phyloP scores from a whole-genome alignment of 1,284 basidiomycete species.

The Fomes fomentarius region DNA sequence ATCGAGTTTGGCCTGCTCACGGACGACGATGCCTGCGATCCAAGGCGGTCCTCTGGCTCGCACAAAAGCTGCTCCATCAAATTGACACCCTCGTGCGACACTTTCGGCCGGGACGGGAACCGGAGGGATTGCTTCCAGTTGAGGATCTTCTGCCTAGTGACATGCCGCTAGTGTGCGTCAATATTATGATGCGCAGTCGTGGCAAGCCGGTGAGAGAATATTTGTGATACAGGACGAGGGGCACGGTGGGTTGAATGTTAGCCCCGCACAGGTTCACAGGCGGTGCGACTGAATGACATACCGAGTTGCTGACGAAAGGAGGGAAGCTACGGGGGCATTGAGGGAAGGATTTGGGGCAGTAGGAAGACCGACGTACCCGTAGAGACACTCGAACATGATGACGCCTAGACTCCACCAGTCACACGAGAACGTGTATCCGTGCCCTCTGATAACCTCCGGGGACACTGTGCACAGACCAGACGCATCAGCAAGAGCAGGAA shows the following conservation, averaged over 20 bases:
- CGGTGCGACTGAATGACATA: constrained; percentile 39
- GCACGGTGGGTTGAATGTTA: not conserved
- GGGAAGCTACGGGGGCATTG: constrained; percentile 71
- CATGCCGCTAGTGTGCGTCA: constrained; percentile 66
- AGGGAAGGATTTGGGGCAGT: not conserved
- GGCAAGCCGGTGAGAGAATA: not conserved
- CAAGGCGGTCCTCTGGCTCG: constrained; percentile 92
- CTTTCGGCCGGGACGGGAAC: constrained; percentile 83
- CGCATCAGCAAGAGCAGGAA: constrained; percentile 5
- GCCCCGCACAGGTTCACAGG: not conserved
- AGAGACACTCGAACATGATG: constrained; percentile 90
- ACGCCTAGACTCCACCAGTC: constrained; percentile 99
- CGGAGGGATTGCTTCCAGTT: constrained; percentile 90
- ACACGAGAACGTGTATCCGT: constrained; percentile 92
- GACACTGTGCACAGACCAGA: constrained; percentile 63
- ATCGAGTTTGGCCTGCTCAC: constrained; percentile 78
- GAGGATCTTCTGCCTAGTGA: constrained; percentile 90
- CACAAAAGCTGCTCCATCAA: constrained; percentile 90
- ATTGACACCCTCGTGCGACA: constrained; percentile 86
- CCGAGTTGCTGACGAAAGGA: constrained; percentile 91
- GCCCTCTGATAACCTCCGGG: constrained; percentile 92
- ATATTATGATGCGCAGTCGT: constrained; percentile 5
- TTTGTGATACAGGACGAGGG: not conserved
- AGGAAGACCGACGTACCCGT: constrained; percentile 61
- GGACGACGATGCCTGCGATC: constrained; percentile 70